A percentile compares a stretch with the other conserved stretches of the same genome.
Conservation (phyloP, 1,139 yeast genomes). For the Hyphopichia pseudoburtonii region DNA sequence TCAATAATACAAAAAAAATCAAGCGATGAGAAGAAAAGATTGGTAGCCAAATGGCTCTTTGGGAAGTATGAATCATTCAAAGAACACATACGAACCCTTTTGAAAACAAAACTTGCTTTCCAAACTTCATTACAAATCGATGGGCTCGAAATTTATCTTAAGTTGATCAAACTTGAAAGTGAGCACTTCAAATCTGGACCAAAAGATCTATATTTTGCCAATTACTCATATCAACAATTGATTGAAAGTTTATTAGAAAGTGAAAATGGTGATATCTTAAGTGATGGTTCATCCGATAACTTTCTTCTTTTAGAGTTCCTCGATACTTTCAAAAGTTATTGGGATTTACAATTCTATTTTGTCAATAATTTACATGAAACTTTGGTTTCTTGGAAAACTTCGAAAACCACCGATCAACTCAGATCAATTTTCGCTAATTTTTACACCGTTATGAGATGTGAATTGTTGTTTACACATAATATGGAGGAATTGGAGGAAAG, state of each 20-base stretch:
- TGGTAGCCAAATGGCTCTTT: slow-evolving; percentile 62
- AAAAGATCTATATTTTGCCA: slow-evolving; percentile 62
- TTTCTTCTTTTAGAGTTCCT: slow-evolving; percentile 61
- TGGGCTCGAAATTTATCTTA: slow-evolving; percentile 61
- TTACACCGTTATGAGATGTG: slow-evolving; percentile 36
- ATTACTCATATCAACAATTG: slow-evolving; percentile 50
- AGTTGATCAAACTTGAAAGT: slow-evolving; percentile 62
- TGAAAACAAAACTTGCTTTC: slow-evolving; percentile 31
- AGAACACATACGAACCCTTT: slow-evolving; percentile 37
- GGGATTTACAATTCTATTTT: slow-evolving; percentile 70
- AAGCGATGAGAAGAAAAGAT: slow-evolving; percentile 44
- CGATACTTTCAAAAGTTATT: slow-evolving; percentile 50
- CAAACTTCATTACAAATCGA: slow-evolving; percentile 57
- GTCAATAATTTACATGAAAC: slow-evolving; percentile 32
- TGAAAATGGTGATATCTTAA: slow-evolving; percentile 33
- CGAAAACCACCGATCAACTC: slow-evolving; percentile 17
- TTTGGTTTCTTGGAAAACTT: slow-evolving; percentile 21
- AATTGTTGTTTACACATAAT: slow-evolving; percentile 22
- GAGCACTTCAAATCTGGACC: slow-evolving; percentile 49
- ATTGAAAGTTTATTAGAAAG: slow-evolving; percentile 44
- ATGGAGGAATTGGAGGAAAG: slow-evolving; percentile 32
- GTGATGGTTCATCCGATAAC: slow-evolving; percentile 52
- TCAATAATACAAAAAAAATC: slow-evolving; percentile 40
- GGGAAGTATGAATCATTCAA: slow-evolving; percentile 62
- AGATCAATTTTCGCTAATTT: slow-evolving; percentile 37